These are phyloP conservation scores for Pyrenochaeta sp. DNA, from an alignment of 2,329 filamentous ascomycete genomes.

Conservation along the genomic window DNA sequence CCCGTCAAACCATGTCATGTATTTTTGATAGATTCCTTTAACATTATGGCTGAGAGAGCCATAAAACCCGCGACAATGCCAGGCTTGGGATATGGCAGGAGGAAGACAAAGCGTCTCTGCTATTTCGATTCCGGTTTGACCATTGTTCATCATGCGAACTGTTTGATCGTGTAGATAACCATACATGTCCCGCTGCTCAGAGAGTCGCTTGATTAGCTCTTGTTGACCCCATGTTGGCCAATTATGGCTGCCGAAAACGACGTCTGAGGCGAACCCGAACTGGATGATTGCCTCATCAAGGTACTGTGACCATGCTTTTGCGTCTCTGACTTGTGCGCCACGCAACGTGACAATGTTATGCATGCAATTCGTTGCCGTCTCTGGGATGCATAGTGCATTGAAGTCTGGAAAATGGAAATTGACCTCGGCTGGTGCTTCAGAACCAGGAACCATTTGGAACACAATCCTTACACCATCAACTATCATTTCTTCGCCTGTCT, in stretches of 20 bases:
- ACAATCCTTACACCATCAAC: conserved; percentile 50
- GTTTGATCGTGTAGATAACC: conserved; percentile 7
- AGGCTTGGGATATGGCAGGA: not conserved
- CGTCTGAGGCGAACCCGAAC: conserved; percentile 1
- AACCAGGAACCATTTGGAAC: conserved; percentile 53
- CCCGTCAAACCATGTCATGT: conserved; percentile 46
- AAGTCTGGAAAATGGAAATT: conserved; percentile 52
- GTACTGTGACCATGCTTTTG: conserved; percentile 49
- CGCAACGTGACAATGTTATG: conserved; percentile 55
- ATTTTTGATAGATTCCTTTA: conserved; percentile 24
- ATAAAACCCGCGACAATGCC: conserved; percentile 7
- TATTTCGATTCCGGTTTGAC: conserved; percentile 3
- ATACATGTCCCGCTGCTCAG: conserved; percentile 6
- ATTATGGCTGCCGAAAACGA: conserved; percentile 6
- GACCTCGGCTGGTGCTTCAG: conserved; percentile 54
- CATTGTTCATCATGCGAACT: conserved; percentile 4
- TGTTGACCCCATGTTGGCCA: conserved; percentile 6
- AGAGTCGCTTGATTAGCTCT: not conserved
- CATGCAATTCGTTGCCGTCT: conserved; percentile 50
- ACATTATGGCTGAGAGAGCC: conserved; percentile 4
- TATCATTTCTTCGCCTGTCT: conserved; percentile 38
- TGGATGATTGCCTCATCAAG: conserved; percentile 2
- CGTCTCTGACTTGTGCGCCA: conserved; percentile 52
- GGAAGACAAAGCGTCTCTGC: conserved; percentile 1
- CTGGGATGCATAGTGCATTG: conserved; percentile 49